Evolutionary conservation across 352 stramenopile species (phyloP).

Genomic region (Phytophthora tentaculata): DNA sequence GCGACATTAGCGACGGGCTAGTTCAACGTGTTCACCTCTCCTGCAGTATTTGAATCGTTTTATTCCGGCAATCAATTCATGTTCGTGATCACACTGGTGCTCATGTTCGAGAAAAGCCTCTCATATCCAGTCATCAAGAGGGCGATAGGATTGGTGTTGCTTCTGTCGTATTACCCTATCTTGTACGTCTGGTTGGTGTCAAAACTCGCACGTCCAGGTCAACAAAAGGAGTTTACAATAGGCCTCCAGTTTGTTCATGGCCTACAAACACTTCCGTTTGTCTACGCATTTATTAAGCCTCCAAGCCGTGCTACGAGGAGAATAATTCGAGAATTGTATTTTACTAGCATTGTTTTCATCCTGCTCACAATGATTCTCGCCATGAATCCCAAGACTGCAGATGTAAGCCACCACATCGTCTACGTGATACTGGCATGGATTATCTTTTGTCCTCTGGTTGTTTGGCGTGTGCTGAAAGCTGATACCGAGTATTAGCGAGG

Average conservation of each 20-base stretch:
- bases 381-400: constrained; percentile 27
- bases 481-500: constrained; percentile 60
- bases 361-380: constrained; percentile 18
- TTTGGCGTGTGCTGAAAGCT: constrained; percentile 53
- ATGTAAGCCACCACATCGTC: constrained; percentile 8
- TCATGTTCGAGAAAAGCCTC: constrained; percentile 60
- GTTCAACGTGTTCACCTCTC: constrained; percentile 27
- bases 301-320: constrained; percentile 35
- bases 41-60: constrained; percentile 23
- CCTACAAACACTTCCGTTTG: constrained; percentile 28
- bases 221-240: constrained; percentile 17
- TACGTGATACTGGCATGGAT: constrained; percentile 29
- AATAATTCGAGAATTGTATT: constrained; percentile 41
- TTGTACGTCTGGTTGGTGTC: constrained; percentile 1
- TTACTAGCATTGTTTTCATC: constrained; percentile 14
- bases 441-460: constrained; percentile 39
- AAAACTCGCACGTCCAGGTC: constrained; percentile 8
- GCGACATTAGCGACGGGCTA: constrained; percentile 26
- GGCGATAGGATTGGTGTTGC: constrained; percentile 24
- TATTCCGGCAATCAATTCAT: constrained; percentile 47
- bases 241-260: constrained; percentile 21
- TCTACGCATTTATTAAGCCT: constrained; percentile 42
- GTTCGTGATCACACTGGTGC: constrained; percentile 42
- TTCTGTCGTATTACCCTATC: constrained; percentile 29
- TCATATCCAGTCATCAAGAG: constrained; percentile 43